Evolutionary conservation across 768 basidiomycete genomes (phyloP).

Genomic region (Leccinum olivaceopallidum): DNA sequence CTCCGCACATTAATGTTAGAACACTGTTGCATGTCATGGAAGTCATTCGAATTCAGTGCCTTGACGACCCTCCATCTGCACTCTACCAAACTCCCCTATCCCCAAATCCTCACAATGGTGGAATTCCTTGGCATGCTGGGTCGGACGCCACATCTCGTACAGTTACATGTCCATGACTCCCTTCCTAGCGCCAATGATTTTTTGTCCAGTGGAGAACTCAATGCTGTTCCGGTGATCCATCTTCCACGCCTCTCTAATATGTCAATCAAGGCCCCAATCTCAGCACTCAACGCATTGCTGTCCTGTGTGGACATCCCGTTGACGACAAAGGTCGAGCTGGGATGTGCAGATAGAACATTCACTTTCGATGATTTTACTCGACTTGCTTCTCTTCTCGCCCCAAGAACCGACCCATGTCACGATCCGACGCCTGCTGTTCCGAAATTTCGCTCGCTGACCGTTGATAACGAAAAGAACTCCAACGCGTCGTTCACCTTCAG

Average conservation of each 20-base stretch:
- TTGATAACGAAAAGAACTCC: background rate
- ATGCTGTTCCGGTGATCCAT: background rate
- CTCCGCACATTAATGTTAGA: background rate
- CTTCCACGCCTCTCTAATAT: conserved; percentile 4
- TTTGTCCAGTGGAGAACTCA: too few species aligned
- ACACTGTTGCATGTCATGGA: background rate
- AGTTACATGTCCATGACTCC: conserved; percentile 35
- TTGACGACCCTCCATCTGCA: conserved; percentile 39
- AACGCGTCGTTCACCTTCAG: background rate
- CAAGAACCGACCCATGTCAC: background rate
- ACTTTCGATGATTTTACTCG: background rate
- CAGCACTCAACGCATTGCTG: conserved; percentile 1
- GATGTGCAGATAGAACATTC: too few species aligned
- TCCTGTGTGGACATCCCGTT: conserved; percentile 4
- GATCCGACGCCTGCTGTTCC: background rate
- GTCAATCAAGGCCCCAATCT: background rate
- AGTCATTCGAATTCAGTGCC: conserved; percentile 2
- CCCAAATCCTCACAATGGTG: conserved; percentile 1
- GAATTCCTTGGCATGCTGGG: conserved; percentile 35
- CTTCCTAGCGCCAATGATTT: conserved; percentile 20
- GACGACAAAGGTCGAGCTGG: background rate
- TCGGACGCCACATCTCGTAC: conserved; percentile 34
- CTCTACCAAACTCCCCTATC: conserved; percentile 20
- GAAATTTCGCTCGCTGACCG: background rate
- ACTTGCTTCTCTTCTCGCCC: conserved; percentile 1